phyloP scores from a whole-genome alignment of 139 green algal species.

The Micromonas commoda region DNA sequence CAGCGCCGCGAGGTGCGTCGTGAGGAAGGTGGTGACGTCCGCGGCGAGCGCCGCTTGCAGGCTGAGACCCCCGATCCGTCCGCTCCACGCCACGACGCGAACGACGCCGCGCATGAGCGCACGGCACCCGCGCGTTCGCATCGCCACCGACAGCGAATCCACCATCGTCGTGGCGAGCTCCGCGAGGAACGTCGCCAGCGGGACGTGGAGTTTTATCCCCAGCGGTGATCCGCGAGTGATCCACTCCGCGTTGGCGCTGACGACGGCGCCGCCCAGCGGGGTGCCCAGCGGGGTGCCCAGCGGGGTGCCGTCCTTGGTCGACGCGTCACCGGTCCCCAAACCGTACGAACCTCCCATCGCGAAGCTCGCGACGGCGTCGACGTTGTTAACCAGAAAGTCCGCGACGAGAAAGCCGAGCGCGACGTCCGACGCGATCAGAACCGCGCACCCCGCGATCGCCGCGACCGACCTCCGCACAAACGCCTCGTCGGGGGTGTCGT shows the following conservation, averaged over 20 bases:
- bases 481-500: no score
- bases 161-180: neutral
- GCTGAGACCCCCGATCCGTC: neutral
- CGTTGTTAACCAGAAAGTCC: no score
- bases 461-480: no score
- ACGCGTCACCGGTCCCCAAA: no score
- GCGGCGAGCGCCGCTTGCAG: neutral
- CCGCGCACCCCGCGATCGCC: no score
- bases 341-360: no score
- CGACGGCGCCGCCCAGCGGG: no score
- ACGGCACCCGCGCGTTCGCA: neutral
- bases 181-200: neutral
- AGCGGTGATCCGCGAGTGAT: neutral
- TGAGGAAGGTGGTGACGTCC: neutral
- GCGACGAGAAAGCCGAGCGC: no score
- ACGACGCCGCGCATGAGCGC: neutral
- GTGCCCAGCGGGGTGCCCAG: no score
- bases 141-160: neutral
- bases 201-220: constrained; percentile 8
- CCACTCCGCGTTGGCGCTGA: constrained; percentile 17
- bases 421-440: no score
- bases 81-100: neutral
- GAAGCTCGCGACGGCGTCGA: no score
- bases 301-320: no score
- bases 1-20: neutral